Evolutionary conservation across 1,284 basidiomycete genomes (phyloP).

Genomic region (Leccinum subrobustum): DNA sequence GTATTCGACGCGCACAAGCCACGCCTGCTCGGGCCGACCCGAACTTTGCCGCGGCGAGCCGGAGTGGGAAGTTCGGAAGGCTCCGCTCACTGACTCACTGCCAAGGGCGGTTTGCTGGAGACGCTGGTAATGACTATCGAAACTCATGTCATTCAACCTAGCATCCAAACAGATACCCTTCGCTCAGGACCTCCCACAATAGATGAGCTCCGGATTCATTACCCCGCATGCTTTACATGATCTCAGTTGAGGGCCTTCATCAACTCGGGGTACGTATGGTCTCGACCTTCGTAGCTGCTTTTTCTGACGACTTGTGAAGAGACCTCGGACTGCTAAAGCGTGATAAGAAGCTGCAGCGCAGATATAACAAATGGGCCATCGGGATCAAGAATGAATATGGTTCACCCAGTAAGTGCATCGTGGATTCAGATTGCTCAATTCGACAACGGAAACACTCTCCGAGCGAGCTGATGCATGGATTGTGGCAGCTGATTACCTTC

Average conservation of each 20-base stretch:
- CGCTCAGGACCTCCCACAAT: slow-evolving; percentile 57
- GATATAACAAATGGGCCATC: slow-evolving; percentile 62
- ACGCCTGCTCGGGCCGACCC: neutral
- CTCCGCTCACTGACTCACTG: neutral
- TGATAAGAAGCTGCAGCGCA: slow-evolving; percentile 61
- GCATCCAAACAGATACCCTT: slow-evolving; percentile 1
- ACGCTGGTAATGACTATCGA: slow-evolving; percentile 27
- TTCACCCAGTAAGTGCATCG: slow-evolving; percentile 51
- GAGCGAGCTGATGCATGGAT: neutral
- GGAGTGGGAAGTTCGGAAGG: neutral
- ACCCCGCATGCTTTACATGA: slow-evolving; percentile 77
- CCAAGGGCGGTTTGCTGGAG: slow-evolving; percentile 1
- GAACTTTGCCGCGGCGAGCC: neutral
- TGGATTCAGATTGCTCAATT: neutral
- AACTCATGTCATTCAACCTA: slow-evolving; percentile 1
- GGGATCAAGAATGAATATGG: slow-evolving; percentile 60
- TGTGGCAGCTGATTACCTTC: slow-evolving; percentile 59
- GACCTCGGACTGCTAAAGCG: slow-evolving; percentile 77
- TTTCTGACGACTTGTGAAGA: slow-evolving; percentile 36
- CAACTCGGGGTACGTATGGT: slow-evolving; percentile 59
- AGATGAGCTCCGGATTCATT: slow-evolving; percentile 63
- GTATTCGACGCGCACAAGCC: neutral
- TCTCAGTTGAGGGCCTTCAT: slow-evolving; percentile 70
- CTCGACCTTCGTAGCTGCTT: neutral
- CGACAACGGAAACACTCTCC: neutral